Evolutionary conservation across 768 basidiomycete species (phyloP), one percentile per base, ranked within the genome.

Genomic region (Chalciporus piperatus): DNA sequence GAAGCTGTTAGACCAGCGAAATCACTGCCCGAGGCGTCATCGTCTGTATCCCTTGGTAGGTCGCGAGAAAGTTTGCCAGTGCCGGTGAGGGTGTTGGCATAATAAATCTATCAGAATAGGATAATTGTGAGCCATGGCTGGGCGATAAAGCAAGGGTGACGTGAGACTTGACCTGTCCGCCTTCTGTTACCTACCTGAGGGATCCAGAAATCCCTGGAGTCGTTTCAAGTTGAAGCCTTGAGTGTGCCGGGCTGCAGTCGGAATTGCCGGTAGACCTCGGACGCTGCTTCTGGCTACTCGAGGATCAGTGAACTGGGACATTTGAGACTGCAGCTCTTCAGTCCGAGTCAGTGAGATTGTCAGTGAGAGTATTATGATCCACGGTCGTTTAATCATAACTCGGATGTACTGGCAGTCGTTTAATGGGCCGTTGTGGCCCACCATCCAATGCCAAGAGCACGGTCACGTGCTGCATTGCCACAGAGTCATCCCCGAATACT

Each of bases 31-130:
- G 79, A 77, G 23, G 71, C 69, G 47, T 86, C 84, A 46, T 64
- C 61, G 35, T 86, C 85, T 44, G 22, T 22, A 22, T 22, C 22
- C 22, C 73, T 74, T 14, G 94, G 94, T 16, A 95, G 72, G 62
- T 97, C 91, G 58, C 85, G 80, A 17, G 92, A 84, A 22, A 80
- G 82, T 61, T 85, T 79, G 20, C n/a, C n/a, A n/a, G n/a, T n/a
- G n/a, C 89, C 89, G 0, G 89, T 92, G 60, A 87, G 72, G 3
- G 91, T 91, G 63, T 98, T 98, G 57, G 88, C 82, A 72, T 97
- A 98, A 74, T 85, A 95, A 63, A 98, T 92, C 94, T 97, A 22
- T 22, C 22, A 22, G 22, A 22, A 22, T 22, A 27, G 27, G 27
- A 6, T 6, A 27, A 27, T 20, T 27, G 9, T 22, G 19, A n/a